Evolutionary conservation across 306 rosid genomes (phyloP), one percentile per base, ranked within the genome.

Genomic region (Vigna hirtella): DNA sequence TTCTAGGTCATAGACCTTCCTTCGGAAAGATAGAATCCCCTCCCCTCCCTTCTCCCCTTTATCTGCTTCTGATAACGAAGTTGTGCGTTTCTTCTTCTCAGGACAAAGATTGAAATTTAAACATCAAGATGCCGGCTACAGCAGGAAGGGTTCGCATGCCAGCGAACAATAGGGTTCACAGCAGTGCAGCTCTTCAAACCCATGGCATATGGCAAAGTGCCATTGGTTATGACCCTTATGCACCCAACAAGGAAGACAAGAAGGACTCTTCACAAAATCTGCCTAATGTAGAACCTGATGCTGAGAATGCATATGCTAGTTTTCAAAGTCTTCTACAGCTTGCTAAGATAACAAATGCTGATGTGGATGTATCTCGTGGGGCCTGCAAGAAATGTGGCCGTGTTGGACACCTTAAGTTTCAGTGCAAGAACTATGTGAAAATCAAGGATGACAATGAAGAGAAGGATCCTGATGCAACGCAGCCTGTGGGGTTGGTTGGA

Each of bases 131-230:
- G 97, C 98, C 98, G 6, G 97, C 98, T 72, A 94, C 97, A 51
- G 96, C 97, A 13, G 97, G 97, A 77, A 90, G 98, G 81, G 98
- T 94, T 90, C 98, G 98, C 86, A 94, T 94, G 98, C 97, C 98
- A 6, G 98, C 98, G 28, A 94, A 94, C 90, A 94, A 94, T 53
- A 81, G 97, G 88, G 98, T 94, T 66, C 98, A 94, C 79, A 94
- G 96, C 80, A 94, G 97, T 85, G 98, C 98, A 9, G 98, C 98
- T 81, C 96, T 94, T 72, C 98, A 94, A 79, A 94, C 98, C 28
- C 97, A 94, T 16, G 97, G 98, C 32, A 94, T 94, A 79, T 94
- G 97, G 98, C 98, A 93, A 83, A 93, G 97, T 85, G 97, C 97
- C 18, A 94, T 94, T 76, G 97, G 97, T 26, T 94, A 91, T 38